These are phyloP conservation scores for Cladophialophora carrionii DNA, from an alignment of 2,329 filamentous ascomycete species.

Conservation along the genomic window DNA sequence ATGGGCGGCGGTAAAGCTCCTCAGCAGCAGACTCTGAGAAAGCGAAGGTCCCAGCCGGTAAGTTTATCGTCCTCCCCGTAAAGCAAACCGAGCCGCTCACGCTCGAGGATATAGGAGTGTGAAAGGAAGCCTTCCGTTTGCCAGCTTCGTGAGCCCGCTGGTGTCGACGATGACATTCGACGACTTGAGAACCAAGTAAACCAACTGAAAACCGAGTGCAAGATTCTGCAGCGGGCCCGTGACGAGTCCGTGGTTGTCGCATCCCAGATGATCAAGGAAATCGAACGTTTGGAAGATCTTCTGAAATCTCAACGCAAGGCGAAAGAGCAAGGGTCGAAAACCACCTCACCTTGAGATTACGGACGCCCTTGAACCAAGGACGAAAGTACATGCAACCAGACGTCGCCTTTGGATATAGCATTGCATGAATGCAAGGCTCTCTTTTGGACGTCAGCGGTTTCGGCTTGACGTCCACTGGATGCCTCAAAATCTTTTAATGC, in stretches of 20 bases:
- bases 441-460: background rate
- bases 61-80: background rate
- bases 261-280: constrained; percentile 11
- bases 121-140: background rate
- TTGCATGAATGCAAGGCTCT: constrained; percentile 3
- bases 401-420: background rate
- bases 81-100: constrained; percentile 4
- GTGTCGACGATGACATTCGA: constrained; percentile 12
- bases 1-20: constrained; percentile 16
- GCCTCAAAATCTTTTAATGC: background rate
- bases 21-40: constrained; percentile 12
- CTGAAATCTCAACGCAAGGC: constrained; percentile 8
- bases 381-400: background rate
- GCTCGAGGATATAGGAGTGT: constrained; percentile 1
- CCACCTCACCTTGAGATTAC: constrained; percentile 2
- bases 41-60: constrained; percentile 10
- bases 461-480: background rate
- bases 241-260: constrained; percentile 11
- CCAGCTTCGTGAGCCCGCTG: constrained; percentile 1
- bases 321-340: constrained; percentile 10
- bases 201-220: constrained; percentile 15
- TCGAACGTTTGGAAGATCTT: constrained; percentile 11
- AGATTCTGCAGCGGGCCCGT: constrained; percentile 14
- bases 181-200: constrained; percentile 13
- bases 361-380: background rate